Evolutionary conservation across 495 filamentous ascomycete genomes (phyloP).

Genomic region (Parathielavia appendiculata): DNA sequence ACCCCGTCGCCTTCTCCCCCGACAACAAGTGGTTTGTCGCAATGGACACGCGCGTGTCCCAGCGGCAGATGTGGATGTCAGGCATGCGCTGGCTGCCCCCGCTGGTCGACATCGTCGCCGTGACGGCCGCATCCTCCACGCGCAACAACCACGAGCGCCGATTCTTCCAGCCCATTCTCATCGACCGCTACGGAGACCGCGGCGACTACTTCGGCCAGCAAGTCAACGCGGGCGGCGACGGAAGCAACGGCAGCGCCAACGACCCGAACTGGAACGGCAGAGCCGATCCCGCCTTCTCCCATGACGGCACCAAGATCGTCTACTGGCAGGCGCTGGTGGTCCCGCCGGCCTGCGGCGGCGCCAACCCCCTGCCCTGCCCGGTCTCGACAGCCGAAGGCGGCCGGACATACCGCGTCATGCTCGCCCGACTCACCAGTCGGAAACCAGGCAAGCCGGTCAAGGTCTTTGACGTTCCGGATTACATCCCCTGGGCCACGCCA

Average conservation of each 20-base stretch:
- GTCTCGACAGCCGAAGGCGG: not conserved
- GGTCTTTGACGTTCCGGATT: not conserved
- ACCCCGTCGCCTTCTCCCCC: not conserved
- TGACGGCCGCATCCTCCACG: not conserved
- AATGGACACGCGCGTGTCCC: not conserved
- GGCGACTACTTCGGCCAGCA: not conserved
- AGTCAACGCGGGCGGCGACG: not conserved
- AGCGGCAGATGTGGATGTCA: not conserved
- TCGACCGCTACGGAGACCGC: not conserved
- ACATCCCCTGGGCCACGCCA: not conserved
- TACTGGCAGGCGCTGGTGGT: not conserved
- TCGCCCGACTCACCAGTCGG: not conserved
- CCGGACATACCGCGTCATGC: not conserved
- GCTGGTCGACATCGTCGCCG: conserved; percentile 1
- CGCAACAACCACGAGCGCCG: not conserved
- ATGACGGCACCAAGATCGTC: not conserved
- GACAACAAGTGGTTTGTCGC: not conserved
- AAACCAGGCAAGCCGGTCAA: not conserved
- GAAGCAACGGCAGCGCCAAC: not conserved
- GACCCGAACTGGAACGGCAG: conserved; percentile 1
- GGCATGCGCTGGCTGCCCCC: not conserved
- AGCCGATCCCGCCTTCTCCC: not conserved
- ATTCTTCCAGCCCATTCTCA: not conserved
- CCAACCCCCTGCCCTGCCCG: not conserved
- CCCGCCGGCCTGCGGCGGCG: not conserved